Percentiles rank a stretch among this genome's conserved stretches.
Evolutionary conservation across 2,329 filamentous ascomycete genomes (phyloP).

Genomic region (Penicillium occitanis): DNA sequence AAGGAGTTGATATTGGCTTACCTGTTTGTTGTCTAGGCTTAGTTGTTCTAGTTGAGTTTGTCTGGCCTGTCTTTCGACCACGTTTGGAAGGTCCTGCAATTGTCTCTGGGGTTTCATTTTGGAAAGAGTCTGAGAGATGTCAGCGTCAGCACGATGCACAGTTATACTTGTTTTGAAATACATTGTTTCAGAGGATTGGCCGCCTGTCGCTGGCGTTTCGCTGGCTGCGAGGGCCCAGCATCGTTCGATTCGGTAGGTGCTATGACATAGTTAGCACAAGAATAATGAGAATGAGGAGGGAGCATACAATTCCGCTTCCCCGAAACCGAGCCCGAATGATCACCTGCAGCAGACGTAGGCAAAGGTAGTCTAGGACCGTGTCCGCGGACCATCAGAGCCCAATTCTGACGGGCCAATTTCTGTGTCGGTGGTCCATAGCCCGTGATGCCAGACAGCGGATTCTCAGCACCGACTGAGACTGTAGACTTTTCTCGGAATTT

Average conservation of each 20-base stretch:
- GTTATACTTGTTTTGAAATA: not conserved
- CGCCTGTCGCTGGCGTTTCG: not conserved
- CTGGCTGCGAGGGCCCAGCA: not conserved
- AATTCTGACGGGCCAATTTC: slow-evolving; percentile 15
- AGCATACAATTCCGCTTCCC: slow-evolving; percentile 4
- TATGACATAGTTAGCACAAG: not conserved
- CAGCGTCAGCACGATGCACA: not conserved
- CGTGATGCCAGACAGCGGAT: slow-evolving; percentile 21
- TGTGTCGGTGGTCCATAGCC: slow-evolving; percentile 19
- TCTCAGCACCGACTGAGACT: not conserved
- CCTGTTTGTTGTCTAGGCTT: not conserved
- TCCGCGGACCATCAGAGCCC: slow-evolving; percentile 1
- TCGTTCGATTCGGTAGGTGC: not conserved
- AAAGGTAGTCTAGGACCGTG: not conserved
- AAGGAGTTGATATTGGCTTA: not conserved
- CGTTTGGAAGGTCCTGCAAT: not conserved
- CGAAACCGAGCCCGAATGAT: not conserved
- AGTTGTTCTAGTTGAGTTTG: not conserved
- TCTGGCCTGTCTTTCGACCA: slow-evolving; percentile 6
- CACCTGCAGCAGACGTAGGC: not conserved
- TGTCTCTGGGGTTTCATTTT: not conserved
- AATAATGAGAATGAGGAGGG: not conserved
- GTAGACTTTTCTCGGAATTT: not conserved
- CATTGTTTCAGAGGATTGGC: not conserved
- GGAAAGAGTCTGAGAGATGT: not conserved